phyloP scores from a whole-genome alignment of 2,329 filamentous ascomycete species.

The Hypomyces perniciosus region DNA sequence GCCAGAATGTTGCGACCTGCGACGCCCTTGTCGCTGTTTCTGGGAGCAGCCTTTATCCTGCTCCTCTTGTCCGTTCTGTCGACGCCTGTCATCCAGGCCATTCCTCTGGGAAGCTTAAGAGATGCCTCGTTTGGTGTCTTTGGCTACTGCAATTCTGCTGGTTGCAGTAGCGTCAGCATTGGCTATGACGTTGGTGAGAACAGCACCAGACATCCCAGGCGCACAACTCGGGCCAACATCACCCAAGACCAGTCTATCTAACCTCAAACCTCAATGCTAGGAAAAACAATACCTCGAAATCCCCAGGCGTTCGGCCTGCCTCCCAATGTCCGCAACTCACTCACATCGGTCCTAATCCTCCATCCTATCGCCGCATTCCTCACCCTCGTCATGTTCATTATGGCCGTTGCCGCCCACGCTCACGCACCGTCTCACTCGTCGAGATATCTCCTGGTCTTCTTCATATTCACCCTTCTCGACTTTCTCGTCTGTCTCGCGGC shows the following conservation, averaged over 20 bases:
- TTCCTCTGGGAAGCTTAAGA: slow-evolving; percentile 73
- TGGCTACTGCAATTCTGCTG: slow-evolving; percentile 66
- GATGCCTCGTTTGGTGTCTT: slow-evolving; percentile 86
- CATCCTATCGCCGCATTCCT: slow-evolving; percentile 87
- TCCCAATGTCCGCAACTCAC: slow-evolving; percentile 46
- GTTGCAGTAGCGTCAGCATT: slow-evolving; percentile 68
- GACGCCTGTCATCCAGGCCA: slow-evolving; percentile 77
- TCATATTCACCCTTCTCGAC: slow-evolving; percentile 81
- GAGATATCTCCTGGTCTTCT: slow-evolving; percentile 74
- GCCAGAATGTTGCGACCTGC: slow-evolving; percentile 79
- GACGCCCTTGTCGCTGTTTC: slow-evolving; percentile 80
- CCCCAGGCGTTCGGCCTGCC: slow-evolving; percentile 51
- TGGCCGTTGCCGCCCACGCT: slow-evolving; percentile 77
- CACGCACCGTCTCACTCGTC: slow-evolving; percentile 85
- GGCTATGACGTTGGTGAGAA: slow-evolving; percentile 73
- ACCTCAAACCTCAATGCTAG: slow-evolving; percentile 11
- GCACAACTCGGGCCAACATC: background rate
- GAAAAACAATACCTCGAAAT: slow-evolving; percentile 22
- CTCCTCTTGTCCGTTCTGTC: slow-evolving; percentile 85
- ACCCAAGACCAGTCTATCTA: too few species aligned
- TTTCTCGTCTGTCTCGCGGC: slow-evolving; percentile 77
- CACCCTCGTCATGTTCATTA: slow-evolving; percentile 74
- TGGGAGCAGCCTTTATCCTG: slow-evolving; percentile 78
- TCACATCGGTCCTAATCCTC: slow-evolving; percentile 87
- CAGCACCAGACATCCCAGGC: background rate